phyloP scores from a whole-genome alignment of 2,329 filamentous ascomycete genomes.

The Trichoderma lentiforme region DNA sequence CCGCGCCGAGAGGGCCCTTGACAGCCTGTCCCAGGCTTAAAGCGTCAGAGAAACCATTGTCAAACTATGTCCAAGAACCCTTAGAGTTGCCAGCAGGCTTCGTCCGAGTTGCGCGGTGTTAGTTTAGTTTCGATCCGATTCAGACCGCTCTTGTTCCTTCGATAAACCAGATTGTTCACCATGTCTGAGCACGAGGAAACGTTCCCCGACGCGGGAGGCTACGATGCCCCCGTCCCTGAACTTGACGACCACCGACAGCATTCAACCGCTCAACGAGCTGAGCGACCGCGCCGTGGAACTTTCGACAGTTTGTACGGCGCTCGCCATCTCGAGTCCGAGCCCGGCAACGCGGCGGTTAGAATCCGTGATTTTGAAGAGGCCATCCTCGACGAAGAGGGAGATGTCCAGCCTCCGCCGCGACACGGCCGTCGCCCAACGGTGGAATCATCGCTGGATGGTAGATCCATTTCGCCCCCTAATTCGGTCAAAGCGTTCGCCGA shows the following conservation, averaged over 20 bases:
- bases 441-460: slow-evolving; percentile 53
- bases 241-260: slow-evolving; percentile 82
- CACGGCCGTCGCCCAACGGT: slow-evolving; percentile 56
- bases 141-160: slow-evolving; percentile 4
- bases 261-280: slow-evolving; percentile 56
- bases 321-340: slow-evolving; percentile 43
- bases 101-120: slow-evolving; percentile 15
- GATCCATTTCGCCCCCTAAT: slow-evolving; percentile 85
- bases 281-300: slow-evolving; percentile 65
- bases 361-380: slow-evolving; percentile 86
- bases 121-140: neutral
- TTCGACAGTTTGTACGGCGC: slow-evolving; percentile 66
- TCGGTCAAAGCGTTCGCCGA: slow-evolving; percentile 97
- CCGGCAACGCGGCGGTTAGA: slow-evolving; percentile 37
- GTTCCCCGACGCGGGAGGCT: slow-evolving; percentile 55
- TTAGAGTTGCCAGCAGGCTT: slow-evolving; percentile 31
- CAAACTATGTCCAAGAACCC: slow-evolving; percentile 31
- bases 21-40: neutral
- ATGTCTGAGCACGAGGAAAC: slow-evolving; percentile 68
- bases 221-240: slow-evolving; percentile 71
- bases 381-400: slow-evolving; percentile 70
- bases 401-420: slow-evolving; percentile 41
- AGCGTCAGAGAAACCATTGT: slow-evolving; percentile 9
- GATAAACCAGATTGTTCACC: slow-evolving; percentile 31
- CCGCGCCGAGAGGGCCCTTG: slow-evolving; percentile 34